Percentiles rank a stretch among this genome's conserved stretches.
These are phyloP conservation scores for Rhazya stricta DNA, from an alignment of 257 asterid genomes.

Conservation along the genomic window DNA sequence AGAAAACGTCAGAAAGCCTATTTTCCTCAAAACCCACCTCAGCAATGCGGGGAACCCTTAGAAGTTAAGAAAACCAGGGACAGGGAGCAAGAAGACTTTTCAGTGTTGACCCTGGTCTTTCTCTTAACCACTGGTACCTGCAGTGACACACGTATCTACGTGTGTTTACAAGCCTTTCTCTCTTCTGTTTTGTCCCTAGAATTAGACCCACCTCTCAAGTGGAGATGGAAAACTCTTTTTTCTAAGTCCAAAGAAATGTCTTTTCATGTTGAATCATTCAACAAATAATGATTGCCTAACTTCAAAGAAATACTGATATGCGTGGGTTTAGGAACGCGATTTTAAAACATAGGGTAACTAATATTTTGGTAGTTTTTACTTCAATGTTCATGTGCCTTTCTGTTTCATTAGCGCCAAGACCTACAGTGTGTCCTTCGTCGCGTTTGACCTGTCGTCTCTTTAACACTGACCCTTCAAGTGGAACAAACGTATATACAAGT, in stretches of 20 bases:
- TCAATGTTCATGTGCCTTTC: too few relatives aligned
- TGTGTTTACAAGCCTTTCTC: not conserved
- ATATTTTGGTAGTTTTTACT: too few relatives aligned
- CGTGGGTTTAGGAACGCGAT: too few relatives aligned
- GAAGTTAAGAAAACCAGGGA: not conserved
- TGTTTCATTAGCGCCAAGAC: too few relatives aligned
- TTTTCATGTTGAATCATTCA: not conserved
- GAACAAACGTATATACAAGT: too few relatives aligned
- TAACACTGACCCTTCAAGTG: too few relatives aligned
- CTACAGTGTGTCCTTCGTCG: too few relatives aligned
- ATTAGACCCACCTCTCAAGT: not conserved
- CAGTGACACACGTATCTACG: not conserved
- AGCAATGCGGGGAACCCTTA: not conserved
- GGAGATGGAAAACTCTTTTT: not conserved
- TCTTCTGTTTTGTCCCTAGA: not conserved
- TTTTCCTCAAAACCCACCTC: not conserved
- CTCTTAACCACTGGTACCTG: slow-evolving; percentile 1
- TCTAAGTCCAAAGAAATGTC: not conserved
- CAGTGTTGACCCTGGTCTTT: not conserved
- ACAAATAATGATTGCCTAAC: too few relatives aligned
- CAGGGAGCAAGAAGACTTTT: not conserved
- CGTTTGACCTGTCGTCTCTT: too few relatives aligned
- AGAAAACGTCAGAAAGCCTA: not conserved
- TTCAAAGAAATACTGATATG: too few relatives aligned
- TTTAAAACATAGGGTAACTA: too few relatives aligned